A percentile compares a stretch with the other conserved stretches of the same genome.
These are phyloP conservation scores for Arbutus unedo DNA, from an alignment of 148 eudicot species.

Conservation along the genomic window DNA sequence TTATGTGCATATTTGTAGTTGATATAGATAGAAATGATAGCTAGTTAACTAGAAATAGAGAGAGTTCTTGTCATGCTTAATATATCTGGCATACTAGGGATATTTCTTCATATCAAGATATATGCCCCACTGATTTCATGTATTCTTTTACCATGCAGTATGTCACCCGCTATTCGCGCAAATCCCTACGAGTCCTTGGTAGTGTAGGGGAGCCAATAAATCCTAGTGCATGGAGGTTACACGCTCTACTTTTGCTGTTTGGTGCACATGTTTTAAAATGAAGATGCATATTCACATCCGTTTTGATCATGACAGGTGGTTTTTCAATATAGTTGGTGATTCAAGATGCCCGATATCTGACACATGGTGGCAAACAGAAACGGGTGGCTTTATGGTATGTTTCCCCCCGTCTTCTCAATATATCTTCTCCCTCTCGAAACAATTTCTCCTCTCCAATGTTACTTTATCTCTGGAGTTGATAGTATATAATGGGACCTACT, in stretches of 20 bases:
- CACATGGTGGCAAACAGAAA: constrained; percentile 99
- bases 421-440: background rate
- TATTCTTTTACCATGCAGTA: constrained; percentile 43
- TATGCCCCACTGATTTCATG: constrained; percentile 10
- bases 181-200: constrained; percentile 92
- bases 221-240: constrained; percentile 99
- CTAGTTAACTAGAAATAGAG: background rate
- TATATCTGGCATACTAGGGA: background rate
- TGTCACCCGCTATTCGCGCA: constrained; percentile 92
- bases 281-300: background rate
- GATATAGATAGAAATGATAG: background rate
- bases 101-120: background rate
- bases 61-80: background rate
- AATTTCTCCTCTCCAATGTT: background rate
- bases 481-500: background rate
- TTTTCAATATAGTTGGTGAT: constrained; percentile 85
- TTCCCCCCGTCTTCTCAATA: constrained; percentile 10
- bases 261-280: background rate
- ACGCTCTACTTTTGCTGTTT: constrained; percentile 1
- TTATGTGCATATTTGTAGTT: constrained; percentile 12
- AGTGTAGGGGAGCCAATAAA: constrained; percentile 99
- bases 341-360: constrained; percentile 93
- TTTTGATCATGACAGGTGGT: constrained; percentile 60
- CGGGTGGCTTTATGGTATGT: constrained; percentile 94
- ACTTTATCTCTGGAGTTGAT: background rate